Evolutionary conservation across 2,329 filamentous ascomycete species (phyloP), one percentile per base, ranked within the genome.

Genomic region (Calonectria crousiana): DNA sequence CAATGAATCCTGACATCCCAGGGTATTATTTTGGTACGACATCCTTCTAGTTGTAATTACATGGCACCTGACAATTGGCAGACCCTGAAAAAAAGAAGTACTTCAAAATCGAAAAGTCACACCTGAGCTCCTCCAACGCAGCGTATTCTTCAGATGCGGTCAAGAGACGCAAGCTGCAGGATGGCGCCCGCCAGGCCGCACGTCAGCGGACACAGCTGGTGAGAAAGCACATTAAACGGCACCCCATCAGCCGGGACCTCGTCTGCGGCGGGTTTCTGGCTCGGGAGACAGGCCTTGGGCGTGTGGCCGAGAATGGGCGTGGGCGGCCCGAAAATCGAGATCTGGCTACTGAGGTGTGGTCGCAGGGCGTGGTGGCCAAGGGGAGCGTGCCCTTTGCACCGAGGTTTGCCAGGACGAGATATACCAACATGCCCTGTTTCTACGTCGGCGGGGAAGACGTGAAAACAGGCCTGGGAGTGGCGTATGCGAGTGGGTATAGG

Each of bases 101-200:
- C 80, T 95, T 94, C 83, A 92, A 91, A 78, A 89, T 94, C 65
- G 90, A 93, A 80, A 89, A 87, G 58, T 87, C 90, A 49, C 87
- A 89, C 69, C 87, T 87, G 20, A 90, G 90, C 0, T 88, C 91
- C 0, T 76, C 85, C 2, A 83, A 82, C 10, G 86, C 89, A 0
- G 83, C 87, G 20, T 93, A 92, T 85, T 91, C 92, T 11, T 84
- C 87, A n/a, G 86, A 90, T 58, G 87, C 88, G 9, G 89, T 93
- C 71, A 92, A 91, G 83, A 87, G 87, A 76, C 90, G 90, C 67
- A 88, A 88, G 74, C 75, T 85, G 4, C 85, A 89, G 38, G 85
- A 89, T 44, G 82, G 82, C 28, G 81, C 82, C 6, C 80, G 79
- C 1, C 69, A 78, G 53, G 81, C 77, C 14, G 79, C 78, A 0